Base-by-base conservation (phyloP, 345 rosid species). In the Mercurialis annua region DNA sequence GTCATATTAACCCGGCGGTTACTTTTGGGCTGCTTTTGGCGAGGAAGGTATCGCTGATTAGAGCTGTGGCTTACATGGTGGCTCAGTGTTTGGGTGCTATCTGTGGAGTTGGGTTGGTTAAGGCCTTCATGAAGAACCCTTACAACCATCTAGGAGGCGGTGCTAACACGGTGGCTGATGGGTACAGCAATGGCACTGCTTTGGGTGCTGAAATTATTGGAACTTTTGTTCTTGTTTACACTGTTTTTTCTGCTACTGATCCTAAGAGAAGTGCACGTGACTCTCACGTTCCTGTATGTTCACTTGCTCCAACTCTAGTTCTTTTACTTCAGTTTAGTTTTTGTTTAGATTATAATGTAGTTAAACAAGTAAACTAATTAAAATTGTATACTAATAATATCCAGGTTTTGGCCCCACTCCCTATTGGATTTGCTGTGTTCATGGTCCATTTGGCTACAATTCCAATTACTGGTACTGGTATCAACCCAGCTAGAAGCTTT, bases 261-360 rank as follows among this genome's bases (percentile, higher is more conserved):
- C 97, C 97, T 16, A 90, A 90, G 77, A 84, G 97, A 54, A 86
- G 76, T 59, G 95, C 97, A 1, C 92, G 95, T 57, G 97, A 90
- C 81, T 90, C 97, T 15, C 95, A 90, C 50, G 78, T 90, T 54
- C 95, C 95, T 62, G 97, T 89, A 75, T 9, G 90, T 69, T 0
- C 11, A 34, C 48, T 8, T 10, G 3, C 12, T 20, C 29, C 8
- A 3, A 10, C 12, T 20, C 29, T 14, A 3, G 16, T 14, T 30
- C 38, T 36, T 11, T 36, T n/a, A 8, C 4, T 16, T 53, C n/a
- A 14, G 31, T 6, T n/a, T 2, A 17, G 5, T 21, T 26, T 24
- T 40, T 23, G 18, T 40, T 18, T 24, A 15, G 1, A 0, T 30
- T 10, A 1, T 11, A 18, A n/a, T 40, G 1, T 24, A 40, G n/a